Base-by-base conservation (phyloP, 2,329 filamentous ascomycete genomes). In the Thielaviopsis populi region DNA sequence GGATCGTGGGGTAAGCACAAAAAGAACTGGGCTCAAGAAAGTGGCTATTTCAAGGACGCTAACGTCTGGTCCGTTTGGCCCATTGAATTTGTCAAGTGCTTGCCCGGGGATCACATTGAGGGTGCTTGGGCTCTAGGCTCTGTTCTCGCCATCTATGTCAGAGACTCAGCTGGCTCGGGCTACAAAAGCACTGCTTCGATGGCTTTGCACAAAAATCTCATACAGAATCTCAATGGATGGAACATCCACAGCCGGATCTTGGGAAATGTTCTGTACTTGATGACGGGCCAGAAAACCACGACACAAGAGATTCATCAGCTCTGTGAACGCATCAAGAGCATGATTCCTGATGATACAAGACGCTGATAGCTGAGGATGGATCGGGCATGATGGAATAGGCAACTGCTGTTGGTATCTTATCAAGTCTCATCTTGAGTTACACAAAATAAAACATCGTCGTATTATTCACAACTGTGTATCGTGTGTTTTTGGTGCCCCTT, bases 51-150 rank as follows among this genome's bases (percentile, higher is more conserved):
- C 3, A 69, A 78, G 1, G 43, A 22, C 46, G 2, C 13, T 33
- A 19, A 56, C 10, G 69, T 71, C 0, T 92, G 87, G 87, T 90
- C 87, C 64, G 80, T 84, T 65, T 94, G 88, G 88, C 82, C 83
- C 0, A 77, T 77, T 0, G 71, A 74, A 0, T 81, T 91, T 33
- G 75, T 91, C 1, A 72, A 75, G 1, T 71, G 75, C 13, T 69
- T 91, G 1, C 91, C 87, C 3, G 74, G 69, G 17, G 69, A 74
- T 0, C 73, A 75, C 0, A 82, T 94, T 0, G 77, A 82, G 2
- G 82, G 85, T 7, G 82, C 87, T 0, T 88, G 89, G 75, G 86
- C 88, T 0, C 74, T 94, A 0, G 89, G 89, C 0, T 87, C 83
- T 1, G 86, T 94, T 0, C 75, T 94, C 11, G 85, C 86, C 0